Percentiles rank a stretch among this genome's conserved stretches.
phyloP scores from a whole-genome alignment of 2,329 filamentous ascomycete genomes.

The Hirsutella thompsonii region DNA sequence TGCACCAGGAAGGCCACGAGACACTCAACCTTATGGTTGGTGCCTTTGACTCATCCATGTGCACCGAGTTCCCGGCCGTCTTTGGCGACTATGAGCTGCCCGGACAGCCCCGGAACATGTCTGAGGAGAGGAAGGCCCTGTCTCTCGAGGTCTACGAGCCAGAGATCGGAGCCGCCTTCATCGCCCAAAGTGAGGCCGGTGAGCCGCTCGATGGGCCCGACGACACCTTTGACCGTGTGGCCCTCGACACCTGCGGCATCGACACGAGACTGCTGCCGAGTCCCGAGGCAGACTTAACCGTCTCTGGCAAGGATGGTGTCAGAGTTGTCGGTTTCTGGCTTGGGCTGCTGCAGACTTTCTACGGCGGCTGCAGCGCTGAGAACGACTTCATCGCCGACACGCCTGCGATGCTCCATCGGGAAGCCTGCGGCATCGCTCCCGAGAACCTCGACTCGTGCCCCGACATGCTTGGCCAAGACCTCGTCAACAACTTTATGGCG shows the following conservation, averaged over 20 bases:
- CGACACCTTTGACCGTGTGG: too few species aligned
- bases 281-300: neutral
- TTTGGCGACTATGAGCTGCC: neutral
- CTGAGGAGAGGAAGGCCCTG: too few species aligned
- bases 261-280: neutral
- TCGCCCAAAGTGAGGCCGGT: too few species aligned
- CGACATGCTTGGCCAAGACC: neutral
- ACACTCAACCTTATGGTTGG: neutral
- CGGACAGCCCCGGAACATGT: neutral
- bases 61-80: neutral
- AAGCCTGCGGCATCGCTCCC: neutral
- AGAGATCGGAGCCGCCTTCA: too few species aligned
- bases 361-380: neutral
- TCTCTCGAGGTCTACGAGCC: too few species aligned
- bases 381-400: neutral
- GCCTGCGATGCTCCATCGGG: neutral
- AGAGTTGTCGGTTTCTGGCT: neutral
- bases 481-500: neutral
- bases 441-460: neutral
- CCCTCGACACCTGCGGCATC: too few species aligned
- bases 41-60: neutral
- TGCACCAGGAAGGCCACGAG: neutral
- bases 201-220: too few species aligned
- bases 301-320: neutral
- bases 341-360: neutral